A percentile compares a stretch with the other conserved stretches of the same genome.
Conservation (phyloP, 495 filamentous ascomycete genomes). For the Tuber borchii region DNA sequence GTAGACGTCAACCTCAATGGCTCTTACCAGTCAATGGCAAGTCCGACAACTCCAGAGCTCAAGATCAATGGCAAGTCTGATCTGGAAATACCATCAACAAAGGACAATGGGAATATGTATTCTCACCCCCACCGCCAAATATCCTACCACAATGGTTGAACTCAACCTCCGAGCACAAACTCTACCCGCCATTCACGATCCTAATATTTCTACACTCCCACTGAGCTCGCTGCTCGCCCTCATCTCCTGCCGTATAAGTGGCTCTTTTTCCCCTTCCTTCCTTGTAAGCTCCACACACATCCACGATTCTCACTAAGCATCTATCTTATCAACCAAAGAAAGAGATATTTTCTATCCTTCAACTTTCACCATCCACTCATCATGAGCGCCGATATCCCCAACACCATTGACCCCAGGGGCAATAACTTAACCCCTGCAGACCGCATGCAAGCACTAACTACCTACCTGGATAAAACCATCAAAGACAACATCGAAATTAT, state of each 20-base stretch:
- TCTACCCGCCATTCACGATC: neutral
- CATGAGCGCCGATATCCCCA: neutral
- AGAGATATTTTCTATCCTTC: neutral
- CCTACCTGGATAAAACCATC: neutral
- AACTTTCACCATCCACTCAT: neutral
- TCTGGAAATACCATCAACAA: neutral
- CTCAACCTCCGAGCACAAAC: neutral
- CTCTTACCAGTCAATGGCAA: neutral
- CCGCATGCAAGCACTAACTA: neutral
- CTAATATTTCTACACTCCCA: neutral
- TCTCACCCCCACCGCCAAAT: neutral
- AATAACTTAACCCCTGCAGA: neutral
- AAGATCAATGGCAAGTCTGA: neutral
- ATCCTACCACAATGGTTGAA: neutral
- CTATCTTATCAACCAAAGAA: neutral
- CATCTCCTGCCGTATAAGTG: neutral
- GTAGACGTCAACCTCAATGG: neutral
- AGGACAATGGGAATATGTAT: neutral
- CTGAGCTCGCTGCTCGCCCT: neutral
- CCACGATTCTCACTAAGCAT: neutral
- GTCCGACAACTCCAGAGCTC: neutral
- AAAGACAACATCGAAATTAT: neutral
- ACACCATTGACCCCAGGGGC: neutral
- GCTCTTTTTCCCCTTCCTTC: neutral
- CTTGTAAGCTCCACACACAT: neutral